Evolutionary conservation across 306 rosid genomes (phyloP).

Genomic region (Prunus dulcis): DNA sequence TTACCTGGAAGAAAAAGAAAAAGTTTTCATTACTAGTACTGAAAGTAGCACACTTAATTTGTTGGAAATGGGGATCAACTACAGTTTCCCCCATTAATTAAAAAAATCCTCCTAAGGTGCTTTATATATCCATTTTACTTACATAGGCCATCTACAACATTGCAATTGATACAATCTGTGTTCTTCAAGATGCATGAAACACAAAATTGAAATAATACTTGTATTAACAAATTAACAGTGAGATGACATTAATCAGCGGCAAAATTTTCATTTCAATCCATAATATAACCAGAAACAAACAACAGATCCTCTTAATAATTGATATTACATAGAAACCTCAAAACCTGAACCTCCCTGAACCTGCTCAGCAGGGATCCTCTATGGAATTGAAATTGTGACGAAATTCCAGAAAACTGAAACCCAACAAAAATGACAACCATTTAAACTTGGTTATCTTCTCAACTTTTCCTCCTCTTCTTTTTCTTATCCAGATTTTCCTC

Average conservation of each 20-base stretch:
- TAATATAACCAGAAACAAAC: background rate
- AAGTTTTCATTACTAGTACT: background rate
- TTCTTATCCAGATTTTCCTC: conserved; percentile 19
- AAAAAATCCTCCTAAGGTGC: no score
- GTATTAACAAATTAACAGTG: background rate
- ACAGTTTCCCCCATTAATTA: background rate
- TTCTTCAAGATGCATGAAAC: background rate
- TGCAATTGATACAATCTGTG: background rate
- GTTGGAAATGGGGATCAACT: background rate
- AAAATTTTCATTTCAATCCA: background rate
- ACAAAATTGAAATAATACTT: background rate
- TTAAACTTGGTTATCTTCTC: background rate
- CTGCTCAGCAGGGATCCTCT: background rate
- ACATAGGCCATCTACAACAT: background rate
- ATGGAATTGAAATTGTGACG: background rate
- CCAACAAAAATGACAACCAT: background rate
- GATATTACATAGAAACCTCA: background rate
- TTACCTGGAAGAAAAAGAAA: no score
- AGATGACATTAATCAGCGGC: background rate
- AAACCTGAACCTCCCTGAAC: background rate
- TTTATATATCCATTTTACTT: background rate
- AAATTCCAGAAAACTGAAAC: background rate
- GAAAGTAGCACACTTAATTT: background rate
- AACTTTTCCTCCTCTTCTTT: conserved; percentile 22
- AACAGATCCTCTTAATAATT: background rate